phyloP scores from a whole-genome alignment of 2,329 filamentous ascomycete genomes.

The Ilyonectria mors-panacis region DNA sequence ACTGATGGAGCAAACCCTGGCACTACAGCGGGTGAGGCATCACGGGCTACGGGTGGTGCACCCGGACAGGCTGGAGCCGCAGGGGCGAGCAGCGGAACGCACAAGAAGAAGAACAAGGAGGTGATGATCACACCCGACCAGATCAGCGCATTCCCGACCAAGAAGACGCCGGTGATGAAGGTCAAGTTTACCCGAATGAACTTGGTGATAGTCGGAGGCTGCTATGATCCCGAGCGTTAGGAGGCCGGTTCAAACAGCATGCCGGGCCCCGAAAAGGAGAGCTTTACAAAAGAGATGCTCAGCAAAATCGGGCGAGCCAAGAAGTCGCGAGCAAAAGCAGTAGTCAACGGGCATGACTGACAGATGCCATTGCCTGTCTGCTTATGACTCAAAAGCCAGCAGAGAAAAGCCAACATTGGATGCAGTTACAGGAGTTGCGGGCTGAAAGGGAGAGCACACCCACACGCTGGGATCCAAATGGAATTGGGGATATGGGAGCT shows the following conservation, averaged over 20 bases:
- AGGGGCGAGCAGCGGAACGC: conserved; percentile 50
- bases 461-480: not conserved
- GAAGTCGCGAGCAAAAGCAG: not conserved
- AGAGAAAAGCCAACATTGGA: not conserved
- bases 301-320: not conserved
- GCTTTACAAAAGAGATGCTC: not conserved
- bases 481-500: not conserved
- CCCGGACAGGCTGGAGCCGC: conserved; percentile 48
- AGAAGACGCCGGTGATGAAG: conserved; percentile 95
- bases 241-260: conserved; percentile 23
- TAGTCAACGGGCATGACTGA: not conserved
- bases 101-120: conserved; percentile 89
- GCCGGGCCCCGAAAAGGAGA: not conserved
- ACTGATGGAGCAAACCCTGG: conserved; percentile 57
- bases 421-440: conserved; percentile 1
- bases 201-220: conserved; percentile 87
- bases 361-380: not conserved
- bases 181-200: conserved; percentile 97
- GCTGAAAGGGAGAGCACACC: not conserved
- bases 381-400: not conserved
- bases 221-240: conserved; percentile 70
- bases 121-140: conserved; percentile 93
- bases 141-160: conserved; percentile 94
- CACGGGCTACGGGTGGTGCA: conserved; percentile 45
- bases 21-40: conserved; percentile 48